A percentile compares a stretch with the other conserved stretches of the same genome.
Conservation (phyloP, 768 basidiomycete species). For the Boletus patriciae region DNA sequence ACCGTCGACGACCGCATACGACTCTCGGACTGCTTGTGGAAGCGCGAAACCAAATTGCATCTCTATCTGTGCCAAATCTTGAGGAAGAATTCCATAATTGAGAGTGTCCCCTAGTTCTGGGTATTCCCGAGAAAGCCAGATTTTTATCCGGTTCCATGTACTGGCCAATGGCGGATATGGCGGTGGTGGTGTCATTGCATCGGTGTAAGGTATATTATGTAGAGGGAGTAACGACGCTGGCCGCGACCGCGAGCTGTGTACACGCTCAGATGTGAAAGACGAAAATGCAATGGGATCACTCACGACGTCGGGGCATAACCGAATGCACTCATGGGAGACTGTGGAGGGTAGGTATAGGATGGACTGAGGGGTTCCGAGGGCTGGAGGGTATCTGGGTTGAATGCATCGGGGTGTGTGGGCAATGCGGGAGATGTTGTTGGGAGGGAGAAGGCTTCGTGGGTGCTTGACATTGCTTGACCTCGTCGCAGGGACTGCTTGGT, state of each 20-base stretch:
- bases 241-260: slow-evolving; percentile 43
- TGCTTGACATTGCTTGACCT: slow-evolving; percentile 70
- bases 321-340: slow-evolving; percentile 51
- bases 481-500: slow-evolving; percentile 49
- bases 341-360: slow-evolving; percentile 79
- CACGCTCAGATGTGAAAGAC: slow-evolving; percentile 3
- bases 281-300: slow-evolving; percentile 14
- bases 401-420: slow-evolving; percentile 55
- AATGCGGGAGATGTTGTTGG: slow-evolving; percentile 68
- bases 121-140: slow-evolving; percentile 83
- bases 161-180: slow-evolving; percentile 75
- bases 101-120: slow-evolving; percentile 95
- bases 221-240: slow-evolving; percentile 64
- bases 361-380: slow-evolving; percentile 51
- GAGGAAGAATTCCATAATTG: slow-evolving; percentile 83
- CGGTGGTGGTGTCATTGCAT: slow-evolving; percentile 37
- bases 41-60: slow-evolving; percentile 81
- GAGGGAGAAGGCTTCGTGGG: slow-evolving; percentile 86
- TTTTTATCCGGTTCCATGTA: slow-evolving; percentile 82
- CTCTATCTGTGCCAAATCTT: slow-evolving; percentile 80
- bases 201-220: slow-evolving; percentile 53
- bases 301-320: slow-evolving; percentile 62
- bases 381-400: slow-evolving; percentile 52
- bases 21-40: slow-evolving; percentile 86
- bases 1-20: slow-evolving; percentile 84